Conservation (phyloP, 1,284 basidiomycete genomes). For the Neotropicomus parvogracilis region DNA sequence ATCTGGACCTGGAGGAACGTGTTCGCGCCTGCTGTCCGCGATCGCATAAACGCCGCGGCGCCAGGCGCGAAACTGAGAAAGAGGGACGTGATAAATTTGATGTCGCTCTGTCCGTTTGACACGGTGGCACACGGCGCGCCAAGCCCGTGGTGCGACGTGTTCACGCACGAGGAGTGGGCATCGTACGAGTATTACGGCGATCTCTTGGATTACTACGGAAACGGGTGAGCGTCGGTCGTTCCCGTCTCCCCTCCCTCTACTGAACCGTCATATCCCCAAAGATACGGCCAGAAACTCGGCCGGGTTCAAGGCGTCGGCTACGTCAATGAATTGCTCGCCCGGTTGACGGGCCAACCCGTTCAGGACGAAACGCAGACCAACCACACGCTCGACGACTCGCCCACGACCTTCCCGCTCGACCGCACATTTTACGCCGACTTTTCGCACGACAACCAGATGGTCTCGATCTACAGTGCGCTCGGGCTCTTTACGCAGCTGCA, state of each 20-base stretch:
- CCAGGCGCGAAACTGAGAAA: conserved; percentile 59
- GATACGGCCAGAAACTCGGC: conserved; percentile 63
- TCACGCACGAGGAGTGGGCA: conserved; percentile 54
- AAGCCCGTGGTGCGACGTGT: conserved; percentile 71
- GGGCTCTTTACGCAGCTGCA: conserved; percentile 55
- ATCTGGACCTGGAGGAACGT: conserved; percentile 48
- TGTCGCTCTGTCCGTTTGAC: conserved; percentile 77
- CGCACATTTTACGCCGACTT: conserved; percentile 69
- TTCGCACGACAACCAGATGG: conserved; percentile 78
- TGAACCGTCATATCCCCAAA: conserved; percentile 32
- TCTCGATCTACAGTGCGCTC: conserved; percentile 70
- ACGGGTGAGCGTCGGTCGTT: conserved; percentile 45
- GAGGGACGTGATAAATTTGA: conserved; percentile 57
- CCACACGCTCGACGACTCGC: conserved; percentile 61
- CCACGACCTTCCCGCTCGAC: conserved; percentile 68
- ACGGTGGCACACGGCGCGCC: conserved; percentile 50
- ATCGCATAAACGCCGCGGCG: conserved; percentile 58
- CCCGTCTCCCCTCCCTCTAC: too few species aligned
- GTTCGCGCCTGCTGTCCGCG: conserved; percentile 55
- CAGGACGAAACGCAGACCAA: conserved; percentile 75
- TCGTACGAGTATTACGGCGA: conserved; percentile 68
- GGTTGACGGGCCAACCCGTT: conserved; percentile 62
- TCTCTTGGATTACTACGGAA: conserved; percentile 71
- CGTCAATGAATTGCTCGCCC: conserved; percentile 78
- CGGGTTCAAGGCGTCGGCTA: conserved; percentile 78